Evolutionary conservation across 768 basidiomycete genomes (phyloP).

Genomic region (Trametes meyenii): DNA sequence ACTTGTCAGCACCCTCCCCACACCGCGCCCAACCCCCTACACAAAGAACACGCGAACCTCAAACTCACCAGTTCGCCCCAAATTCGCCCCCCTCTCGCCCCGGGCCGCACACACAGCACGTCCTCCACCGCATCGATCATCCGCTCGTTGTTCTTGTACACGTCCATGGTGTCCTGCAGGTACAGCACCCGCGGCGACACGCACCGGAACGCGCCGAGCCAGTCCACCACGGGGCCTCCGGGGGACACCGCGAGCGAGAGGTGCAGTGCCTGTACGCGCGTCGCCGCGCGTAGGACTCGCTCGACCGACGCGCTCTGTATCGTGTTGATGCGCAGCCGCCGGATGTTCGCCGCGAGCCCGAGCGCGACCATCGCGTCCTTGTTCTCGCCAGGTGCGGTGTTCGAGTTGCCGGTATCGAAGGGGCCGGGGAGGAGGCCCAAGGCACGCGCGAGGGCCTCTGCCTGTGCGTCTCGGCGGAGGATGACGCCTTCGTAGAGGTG

Average conservation of each 20-base stretch:
- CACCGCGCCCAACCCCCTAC: no score
- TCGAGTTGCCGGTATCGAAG: no score
- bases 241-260: not conserved
- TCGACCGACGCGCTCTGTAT: not conserved
- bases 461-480: not conserved
- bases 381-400: no score
- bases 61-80: no score
- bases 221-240: not conserved
- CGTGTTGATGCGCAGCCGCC: not conserved
- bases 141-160: no score
- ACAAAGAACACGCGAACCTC: no score
- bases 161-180: not conserved
- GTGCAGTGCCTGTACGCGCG: not conserved
- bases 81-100: no score
- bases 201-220: not conserved
- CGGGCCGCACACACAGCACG: no score
- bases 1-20: no score
- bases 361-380: not conserved
- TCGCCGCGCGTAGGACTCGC: not conserved
- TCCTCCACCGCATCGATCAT: no score
- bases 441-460: not conserved
- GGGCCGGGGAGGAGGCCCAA: not conserved
- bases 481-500: conserved; percentile 2
- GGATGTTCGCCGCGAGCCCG: not conserved
- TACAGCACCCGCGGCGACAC: not conserved